Base-by-base conservation (phyloP, 805 yeast species). In the Saccharomycopsis fodiens region DNA sequence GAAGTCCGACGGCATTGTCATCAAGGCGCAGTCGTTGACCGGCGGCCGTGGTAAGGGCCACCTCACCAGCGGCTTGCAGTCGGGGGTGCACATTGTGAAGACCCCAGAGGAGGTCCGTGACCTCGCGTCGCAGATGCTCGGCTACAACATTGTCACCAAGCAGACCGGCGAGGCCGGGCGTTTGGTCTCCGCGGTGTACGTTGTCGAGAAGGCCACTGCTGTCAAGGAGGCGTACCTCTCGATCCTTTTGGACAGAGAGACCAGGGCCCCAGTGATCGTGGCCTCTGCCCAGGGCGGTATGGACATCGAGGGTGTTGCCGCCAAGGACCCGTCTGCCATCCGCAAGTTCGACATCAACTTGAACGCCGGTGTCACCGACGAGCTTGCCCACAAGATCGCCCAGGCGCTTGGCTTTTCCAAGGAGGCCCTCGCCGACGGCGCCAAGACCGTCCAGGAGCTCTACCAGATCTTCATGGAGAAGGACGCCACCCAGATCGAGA, bases 1-100 rank as follows among this genome's bases (percentile, higher is more conserved):
- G 10, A 74, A 76, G 57, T 74, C 85, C 55, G 79, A 81, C 60
- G 94, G 85, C 59, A 72, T 93, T 67, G 99, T 93, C 53, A 76
- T 93, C 66, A 93, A 93, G 74, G 98, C 98, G 52, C 99, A 93
- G 72, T 97, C 96, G 41, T 76, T 93, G 61, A 89, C 99, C 49
- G 99, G 99, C 70, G 99, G 99, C 63, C 82, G 99, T 70, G 99
- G 99, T 70, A 93, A 93, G 69, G 99, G 99, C 54, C 89, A 86
- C 68, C 89, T 93, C 56, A 96, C 89, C 70, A 81, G 80, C 59
- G 98, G 98, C 44, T 79, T 86, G 64, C 80, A 91, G 71, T 95
- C 97, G 42, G 99, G 98, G 73, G 96, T 93, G 60, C 84, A 87
- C 70, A 74, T 93, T 68, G 85, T 86, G 57, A 72, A 81, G 48